Evolutionary conservation across 2,329 filamentous ascomycete species (phyloP), one percentile per base, ranked within the genome.

Genomic region (Cercospora citrullina): DNA sequence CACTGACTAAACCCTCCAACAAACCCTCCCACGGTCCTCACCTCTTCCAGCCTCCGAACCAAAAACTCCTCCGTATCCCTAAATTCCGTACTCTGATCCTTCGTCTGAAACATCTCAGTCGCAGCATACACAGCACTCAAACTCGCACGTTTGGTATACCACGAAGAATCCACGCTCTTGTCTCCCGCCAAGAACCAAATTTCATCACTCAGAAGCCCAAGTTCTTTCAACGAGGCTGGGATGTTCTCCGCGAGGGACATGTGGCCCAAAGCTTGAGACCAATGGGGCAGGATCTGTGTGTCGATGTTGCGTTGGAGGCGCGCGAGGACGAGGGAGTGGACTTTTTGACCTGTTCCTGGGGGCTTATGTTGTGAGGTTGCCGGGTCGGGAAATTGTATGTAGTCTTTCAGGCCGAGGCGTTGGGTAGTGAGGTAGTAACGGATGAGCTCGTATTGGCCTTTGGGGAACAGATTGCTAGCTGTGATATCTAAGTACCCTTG

Each of bases 101-200:
- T 93, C 23, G 93, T 97, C 93, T 98, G 97, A 81, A 94, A 96
- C 5, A 97, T 83, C 81, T 99, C 95, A 65, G 90, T 79, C 5
- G 81, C 80, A 1, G 92, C 92, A 76, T 91, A 92, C n/a, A 91
- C 84, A 1, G 85, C 84, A 0, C 87, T 84, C 26, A 92, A 78
- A 0, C 84, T 86, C 8, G 87, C 84, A 3, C 90, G 84, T 77
- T 90, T 91, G 1, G 89, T 89, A 74, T 99, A 99, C 95, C 95
- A 99, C 4, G 89, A 90, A 4, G 88, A 87, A 79, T 98, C 94
- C 68, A 97, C 91, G 23, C 89, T 87, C 23, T 82, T 84, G 79
- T 98, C 95, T 61, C 93, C 92, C 0, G 94, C 88, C 4, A 97
- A 87, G 76, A 91, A 93, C 85, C 91, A 92, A 62, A 99, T 96